Base-by-base conservation (phyloP, 305 asterid species). In the Fraxinus baroniana region DNA sequence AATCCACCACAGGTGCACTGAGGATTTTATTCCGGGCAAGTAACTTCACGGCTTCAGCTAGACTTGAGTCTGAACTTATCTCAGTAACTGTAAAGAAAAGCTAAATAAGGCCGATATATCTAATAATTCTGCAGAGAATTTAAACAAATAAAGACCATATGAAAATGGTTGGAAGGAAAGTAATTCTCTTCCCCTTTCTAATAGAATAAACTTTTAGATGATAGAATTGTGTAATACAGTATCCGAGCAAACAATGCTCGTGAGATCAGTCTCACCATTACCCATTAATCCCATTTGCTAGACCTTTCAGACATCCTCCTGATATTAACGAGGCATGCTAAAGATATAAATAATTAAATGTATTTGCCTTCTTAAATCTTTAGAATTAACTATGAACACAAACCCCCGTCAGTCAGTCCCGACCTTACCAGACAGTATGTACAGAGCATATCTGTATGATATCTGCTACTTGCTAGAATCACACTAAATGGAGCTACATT, bases 1-100 rank as follows among this genome's bases (percentile, higher is more conserved):
- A 97, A 86, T 95, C 97, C 83, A 94, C 94, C 79, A 95, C 98
- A 6, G 97, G 98, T 49, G 97, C 98, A 85, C 99, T 86, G 35
- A 95, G 91, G 72, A 95, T 77, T 85, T 87, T 93, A 88, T 94
- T 89, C 77, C 87, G 84, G 18, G 99, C 90, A 32, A 95, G 91
- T 79, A 95, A 82, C 90, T 88, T 92, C 30, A 95, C 99, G n/a
- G 94, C 99, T 80, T 94, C 98, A 7, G 94, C 97, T 76, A 95
- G 87, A 76, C 86, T 93, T 17, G 98, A 86, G 86, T 93, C 95
- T 0, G 99, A 95, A 13, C 83, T 91, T 86, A 95, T 88, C 92
- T 95, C 99, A 52, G 22, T 52, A 73, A 91, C 99, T 95, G 86
- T 64, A 86, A 8, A 74, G 18, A 76, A 80, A 72, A 72, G 41